phyloP scores from a whole-genome alignment of 495 filamentous ascomycete genomes.

The Penicillium ochrochloron region DNA sequence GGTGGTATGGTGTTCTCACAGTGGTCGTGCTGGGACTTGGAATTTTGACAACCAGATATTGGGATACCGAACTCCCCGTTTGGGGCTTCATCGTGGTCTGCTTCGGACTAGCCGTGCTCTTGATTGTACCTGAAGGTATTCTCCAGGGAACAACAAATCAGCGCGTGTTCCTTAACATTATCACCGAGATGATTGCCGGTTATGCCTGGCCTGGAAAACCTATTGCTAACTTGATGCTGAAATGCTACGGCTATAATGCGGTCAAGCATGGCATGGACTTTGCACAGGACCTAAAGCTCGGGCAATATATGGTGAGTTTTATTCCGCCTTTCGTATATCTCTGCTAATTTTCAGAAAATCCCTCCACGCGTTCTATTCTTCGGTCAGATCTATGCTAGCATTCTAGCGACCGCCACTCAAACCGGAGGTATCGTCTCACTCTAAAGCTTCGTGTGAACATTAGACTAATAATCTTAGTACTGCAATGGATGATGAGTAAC shows the following conservation, averaged over 20 bases:
- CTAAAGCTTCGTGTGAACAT: background rate
- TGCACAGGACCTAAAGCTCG: background rate
- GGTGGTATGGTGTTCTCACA: background rate
- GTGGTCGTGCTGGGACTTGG: background rate
- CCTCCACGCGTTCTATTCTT: background rate
- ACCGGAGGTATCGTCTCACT: background rate
- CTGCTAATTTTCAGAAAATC: background rate
- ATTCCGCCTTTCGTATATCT: background rate
- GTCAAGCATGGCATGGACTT: conserved; percentile 1
- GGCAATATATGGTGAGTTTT: background rate
- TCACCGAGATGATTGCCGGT: background rate
- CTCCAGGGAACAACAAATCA: background rate
- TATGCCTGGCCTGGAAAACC: background rate
- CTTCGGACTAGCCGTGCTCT: background rate
- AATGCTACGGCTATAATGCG: background rate
- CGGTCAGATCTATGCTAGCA: background rate
- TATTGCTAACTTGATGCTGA: background rate
- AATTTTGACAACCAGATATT: background rate
- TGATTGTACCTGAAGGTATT: background rate
- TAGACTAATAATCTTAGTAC: background rate
- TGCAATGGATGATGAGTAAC: background rate
- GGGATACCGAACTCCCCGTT: background rate
- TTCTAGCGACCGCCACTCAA: background rate
- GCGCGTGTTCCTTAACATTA: background rate
- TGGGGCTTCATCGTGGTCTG: background rate